Conservation (phyloP, 2,329 filamentous ascomycete genomes). For the Metarhizium sp. region DNA sequence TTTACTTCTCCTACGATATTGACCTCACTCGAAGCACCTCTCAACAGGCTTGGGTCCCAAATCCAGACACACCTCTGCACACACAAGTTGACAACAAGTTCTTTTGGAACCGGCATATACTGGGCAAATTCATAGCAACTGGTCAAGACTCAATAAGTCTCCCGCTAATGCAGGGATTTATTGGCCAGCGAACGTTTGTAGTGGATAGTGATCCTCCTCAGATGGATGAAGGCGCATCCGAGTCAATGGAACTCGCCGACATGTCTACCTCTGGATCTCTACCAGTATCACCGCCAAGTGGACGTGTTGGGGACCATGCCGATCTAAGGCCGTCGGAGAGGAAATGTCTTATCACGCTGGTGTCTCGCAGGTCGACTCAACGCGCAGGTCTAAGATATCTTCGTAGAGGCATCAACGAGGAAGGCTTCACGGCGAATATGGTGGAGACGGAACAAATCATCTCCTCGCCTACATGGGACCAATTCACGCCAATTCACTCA, state of each 20-base stretch:
- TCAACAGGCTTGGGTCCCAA: constrained; percentile 15
- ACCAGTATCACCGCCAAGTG: constrained; percentile 15
- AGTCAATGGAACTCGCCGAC: constrained; percentile 36
- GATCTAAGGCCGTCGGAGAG: constrained; percentile 40
- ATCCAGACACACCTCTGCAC: constrained; percentile 47
- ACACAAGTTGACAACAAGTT: constrained; percentile 66
- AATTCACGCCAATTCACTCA: constrained; percentile 58
- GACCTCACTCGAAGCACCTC: constrained; percentile 68
- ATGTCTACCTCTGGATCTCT: constrained; percentile 22
- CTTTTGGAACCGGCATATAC: constrained; percentile 83
- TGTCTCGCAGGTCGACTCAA: constrained; percentile 82
- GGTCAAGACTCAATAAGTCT: constrained; percentile 63
- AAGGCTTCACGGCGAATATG: constrained; percentile 78
- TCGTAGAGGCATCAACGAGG: constrained; percentile 81
- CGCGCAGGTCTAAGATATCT: constrained; percentile 85
- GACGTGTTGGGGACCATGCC: constrained; percentile 19
- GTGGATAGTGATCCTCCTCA: constrained; percentile 55
- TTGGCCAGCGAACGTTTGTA: constrained; percentile 76
- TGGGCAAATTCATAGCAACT: constrained; percentile 64
- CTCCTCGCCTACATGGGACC: constrained; percentile 58
- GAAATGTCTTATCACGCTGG: constrained; percentile 71
- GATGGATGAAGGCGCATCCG: constrained; percentile 33
- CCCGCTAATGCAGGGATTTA: constrained; percentile 87
- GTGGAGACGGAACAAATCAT: constrained; percentile 96
- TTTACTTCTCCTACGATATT: constrained; percentile 92